A percentile compares a stretch with the other conserved stretches of the same genome.
These are phyloP conservation scores for Cynara cardunculus DNA, from an alignment of 129 eudicot genomes.

Conservation along the genomic window DNA sequence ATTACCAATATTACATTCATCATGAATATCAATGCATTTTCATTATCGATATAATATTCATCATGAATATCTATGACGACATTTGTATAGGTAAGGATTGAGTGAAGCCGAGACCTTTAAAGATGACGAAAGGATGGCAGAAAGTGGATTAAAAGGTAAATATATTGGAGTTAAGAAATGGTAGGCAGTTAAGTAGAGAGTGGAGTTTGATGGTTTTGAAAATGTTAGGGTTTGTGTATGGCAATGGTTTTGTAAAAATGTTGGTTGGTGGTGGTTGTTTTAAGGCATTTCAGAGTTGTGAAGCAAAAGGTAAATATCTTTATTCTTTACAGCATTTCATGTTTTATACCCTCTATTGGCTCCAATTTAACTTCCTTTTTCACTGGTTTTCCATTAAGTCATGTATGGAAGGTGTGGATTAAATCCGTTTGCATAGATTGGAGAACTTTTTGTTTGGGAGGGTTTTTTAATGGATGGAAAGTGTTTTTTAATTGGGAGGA, in stretches of 20 bases:
- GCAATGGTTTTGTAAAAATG: neutral
- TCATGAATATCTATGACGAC: neutral
- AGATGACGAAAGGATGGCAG: constrained; percentile 40
- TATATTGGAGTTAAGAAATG: constrained; percentile 25
- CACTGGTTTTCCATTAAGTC: no score
- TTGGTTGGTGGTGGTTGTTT: neutral
- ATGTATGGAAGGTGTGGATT: no score
- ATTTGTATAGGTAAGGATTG: constrained; percentile 20
- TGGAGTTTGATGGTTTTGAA: constrained; percentile 20
- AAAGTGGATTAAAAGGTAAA: constrained; percentile 20
- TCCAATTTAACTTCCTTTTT: no score
- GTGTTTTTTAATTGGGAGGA: no score
- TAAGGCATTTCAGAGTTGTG: neutral
- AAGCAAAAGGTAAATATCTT: neutral
- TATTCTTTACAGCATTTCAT: neutral
- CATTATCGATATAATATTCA: no score
- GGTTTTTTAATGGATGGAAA: no score
- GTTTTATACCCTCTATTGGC: no score
- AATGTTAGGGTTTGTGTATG: constrained; percentile 14
- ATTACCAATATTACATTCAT: no score
- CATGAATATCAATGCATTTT: no score
- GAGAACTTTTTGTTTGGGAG: no score
- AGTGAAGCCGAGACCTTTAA: constrained; percentile 12
- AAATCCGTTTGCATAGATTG: no score
- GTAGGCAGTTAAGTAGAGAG: constrained; percentile 28